Conservation (phyloP, 768 basidiomycete species). For the Naganishia kalamii region DNA sequence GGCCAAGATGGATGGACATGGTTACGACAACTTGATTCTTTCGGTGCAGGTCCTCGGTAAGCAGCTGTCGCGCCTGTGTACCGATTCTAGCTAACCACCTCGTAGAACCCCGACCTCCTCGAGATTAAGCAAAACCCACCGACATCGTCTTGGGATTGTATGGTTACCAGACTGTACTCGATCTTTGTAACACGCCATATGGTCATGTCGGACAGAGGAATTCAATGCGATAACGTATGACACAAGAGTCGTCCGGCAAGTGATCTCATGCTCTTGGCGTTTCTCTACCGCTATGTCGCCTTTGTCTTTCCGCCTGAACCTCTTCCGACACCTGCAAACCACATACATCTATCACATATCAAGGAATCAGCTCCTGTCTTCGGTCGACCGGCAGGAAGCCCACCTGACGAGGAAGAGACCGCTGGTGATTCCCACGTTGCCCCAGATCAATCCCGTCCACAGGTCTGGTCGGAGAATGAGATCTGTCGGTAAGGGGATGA, state of each 20-base stretch:
- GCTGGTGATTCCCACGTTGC: conserved; percentile 39
- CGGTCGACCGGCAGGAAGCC: background rate
- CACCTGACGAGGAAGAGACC: conserved; percentile 33
- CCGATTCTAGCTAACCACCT: background rate
- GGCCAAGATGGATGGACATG: conserved; percentile 82
- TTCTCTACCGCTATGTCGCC: background rate
- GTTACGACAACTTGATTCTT: conserved; percentile 81
- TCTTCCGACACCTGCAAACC: conserved; percentile 1
- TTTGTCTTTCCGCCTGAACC: background rate
- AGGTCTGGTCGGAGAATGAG: conserved; percentile 29
- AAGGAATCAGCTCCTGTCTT: background rate
- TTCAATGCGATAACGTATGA: background rate
- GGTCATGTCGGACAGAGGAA: conserved; percentile 2
- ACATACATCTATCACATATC: background rate
- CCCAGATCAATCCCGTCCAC: conserved; percentile 41
- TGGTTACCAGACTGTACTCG: conserved; percentile 6
- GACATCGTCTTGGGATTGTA: conserved; percentile 5
- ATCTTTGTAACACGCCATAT: conserved; percentile 9
- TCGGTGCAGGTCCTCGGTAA: conserved; percentile 51
- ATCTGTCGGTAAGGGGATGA: conserved; percentile 37
- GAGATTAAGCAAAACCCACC: conserved; percentile 4
- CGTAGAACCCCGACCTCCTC: conserved; percentile 14
- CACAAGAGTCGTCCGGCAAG: too few species aligned
- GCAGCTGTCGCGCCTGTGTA: background rate
- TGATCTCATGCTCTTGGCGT: too few species aligned